A percentile compares a stretch with the other conserved stretches of the same genome.
Evolutionary conservation across 495 filamentous ascomycete species (phyloP).

Genomic region (Bombardia bombarda): DNA sequence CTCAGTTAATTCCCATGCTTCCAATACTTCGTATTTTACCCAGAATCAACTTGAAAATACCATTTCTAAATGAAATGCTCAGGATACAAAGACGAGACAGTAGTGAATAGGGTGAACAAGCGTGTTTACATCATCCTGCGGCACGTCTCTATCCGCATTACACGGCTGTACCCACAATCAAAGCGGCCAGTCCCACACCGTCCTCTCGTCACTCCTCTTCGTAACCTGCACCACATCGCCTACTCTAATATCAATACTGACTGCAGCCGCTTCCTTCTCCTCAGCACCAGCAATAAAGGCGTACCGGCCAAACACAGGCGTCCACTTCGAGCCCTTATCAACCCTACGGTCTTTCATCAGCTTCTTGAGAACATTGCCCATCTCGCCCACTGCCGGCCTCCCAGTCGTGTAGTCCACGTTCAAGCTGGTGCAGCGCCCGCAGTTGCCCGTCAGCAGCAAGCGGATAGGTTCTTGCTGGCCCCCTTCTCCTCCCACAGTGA

Average conservation of each 20-base stretch:
- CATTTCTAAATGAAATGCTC: too few relatives aligned
- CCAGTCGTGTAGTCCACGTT: conserved; percentile 82
- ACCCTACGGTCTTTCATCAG: conserved; percentile 72
- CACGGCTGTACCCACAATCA: too few relatives aligned
- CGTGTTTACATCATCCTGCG: too few relatives aligned
- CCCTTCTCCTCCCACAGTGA: conserved; percentile 28
- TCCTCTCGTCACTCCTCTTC: conserved; percentile 48
- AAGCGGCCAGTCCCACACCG: conserved; percentile 42
- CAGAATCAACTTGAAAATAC: too few relatives aligned
- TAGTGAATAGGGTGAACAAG: too few relatives aligned
- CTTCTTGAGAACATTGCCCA: conserved; percentile 65
- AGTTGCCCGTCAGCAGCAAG: conserved; percentile 67
- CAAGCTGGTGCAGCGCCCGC: conserved; percentile 66
- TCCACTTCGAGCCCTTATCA: conserved; percentile 63
- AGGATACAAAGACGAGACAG: too few relatives aligned
- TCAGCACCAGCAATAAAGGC: conserved; percentile 46
- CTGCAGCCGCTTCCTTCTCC: conserved; percentile 25
- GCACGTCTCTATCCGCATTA: too few relatives aligned
- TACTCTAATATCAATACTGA: conserved; percentile 40
- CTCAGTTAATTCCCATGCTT: too few relatives aligned
- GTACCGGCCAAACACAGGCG: conserved; percentile 80
- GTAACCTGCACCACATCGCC: conserved; percentile 65
- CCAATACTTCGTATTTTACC: too few relatives aligned
- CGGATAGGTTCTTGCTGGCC: conserved; percentile 8
- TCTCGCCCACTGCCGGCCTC: conserved; percentile 51